Evolutionary conservation across 2,329 filamentous ascomycete genomes (phyloP).

Genomic region (Ascochyta pisi): DNA sequence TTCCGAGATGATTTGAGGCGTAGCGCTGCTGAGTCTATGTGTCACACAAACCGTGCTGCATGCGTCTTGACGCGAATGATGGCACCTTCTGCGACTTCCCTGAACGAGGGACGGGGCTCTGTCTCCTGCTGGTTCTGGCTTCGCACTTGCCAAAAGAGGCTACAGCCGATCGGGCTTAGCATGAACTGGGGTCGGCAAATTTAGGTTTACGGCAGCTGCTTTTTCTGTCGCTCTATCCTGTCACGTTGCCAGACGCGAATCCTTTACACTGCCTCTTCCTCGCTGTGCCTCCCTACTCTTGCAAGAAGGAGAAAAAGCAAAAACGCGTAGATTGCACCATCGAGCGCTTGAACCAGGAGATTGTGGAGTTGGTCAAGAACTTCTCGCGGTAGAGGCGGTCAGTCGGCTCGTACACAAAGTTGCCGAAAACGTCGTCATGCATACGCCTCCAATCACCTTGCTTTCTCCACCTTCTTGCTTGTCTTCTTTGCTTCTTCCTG

Average conservation of each 20-base stretch:
- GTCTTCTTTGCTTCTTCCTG: conserved; percentile 31
- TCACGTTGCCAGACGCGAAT: conserved; percentile 17
- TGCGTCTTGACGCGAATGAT: conserved; percentile 24
- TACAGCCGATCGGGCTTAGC: conserved; percentile 21
- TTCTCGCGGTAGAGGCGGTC: conserved; percentile 33
- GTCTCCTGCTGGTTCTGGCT: conserved; percentile 17
- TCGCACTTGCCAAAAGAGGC: conserved; percentile 9
- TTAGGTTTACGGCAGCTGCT: conserved; percentile 29
- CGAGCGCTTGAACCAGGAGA: background rate
- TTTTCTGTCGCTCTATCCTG: conserved; percentile 25
- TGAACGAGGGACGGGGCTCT: conserved; percentile 14
- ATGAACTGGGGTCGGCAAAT: conserved; percentile 38
- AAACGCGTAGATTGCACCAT: conserved; percentile 8
- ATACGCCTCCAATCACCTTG: conserved; percentile 40
- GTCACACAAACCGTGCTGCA: conserved; percentile 38
- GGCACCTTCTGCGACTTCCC: conserved; percentile 27
- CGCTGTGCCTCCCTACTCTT: background rate
- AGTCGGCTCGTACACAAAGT: conserved; percentile 29
- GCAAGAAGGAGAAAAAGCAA: conserved; percentile 4
- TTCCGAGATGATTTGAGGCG: conserved; percentile 31
- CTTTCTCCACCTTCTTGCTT: conserved; percentile 26
- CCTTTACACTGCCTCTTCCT: conserved; percentile 11
- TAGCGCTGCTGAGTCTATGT: conserved; percentile 31
- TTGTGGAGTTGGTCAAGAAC: conserved; percentile 7
- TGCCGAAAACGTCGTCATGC: conserved; percentile 42